phyloP scores from a whole-genome alignment of 108 stramenopile genomes.

The Aurantiochytrium sp. region DNA sequence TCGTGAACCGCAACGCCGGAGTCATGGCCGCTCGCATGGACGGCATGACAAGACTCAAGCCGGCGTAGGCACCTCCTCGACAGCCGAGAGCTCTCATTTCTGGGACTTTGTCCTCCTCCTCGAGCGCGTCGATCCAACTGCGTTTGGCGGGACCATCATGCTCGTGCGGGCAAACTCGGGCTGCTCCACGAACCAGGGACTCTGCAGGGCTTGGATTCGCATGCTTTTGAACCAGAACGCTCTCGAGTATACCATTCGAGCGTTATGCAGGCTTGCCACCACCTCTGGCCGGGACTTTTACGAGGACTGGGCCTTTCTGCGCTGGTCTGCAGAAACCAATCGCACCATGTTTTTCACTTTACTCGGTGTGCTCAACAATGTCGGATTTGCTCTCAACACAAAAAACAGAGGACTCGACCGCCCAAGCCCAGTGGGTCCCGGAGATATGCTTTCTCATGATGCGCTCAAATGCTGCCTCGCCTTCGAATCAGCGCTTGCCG shows the following conservation, averaged over 20 bases:
- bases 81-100: background rate
- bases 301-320: background rate
- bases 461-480: background rate
- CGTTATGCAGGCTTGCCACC: background rate
- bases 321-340: background rate
- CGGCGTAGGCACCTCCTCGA: background rate
- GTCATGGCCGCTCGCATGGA: background rate
- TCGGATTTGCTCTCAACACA: background rate
- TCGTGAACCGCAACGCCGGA: background rate
- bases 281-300: background rate
- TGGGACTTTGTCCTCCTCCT: conserved; percentile 1
- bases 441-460: background rate
- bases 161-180: background rate
- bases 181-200: background rate
- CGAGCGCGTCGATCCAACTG: background rate
- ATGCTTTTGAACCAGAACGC: background rate
- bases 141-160: background rate
- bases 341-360: background rate
- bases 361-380: background rate
- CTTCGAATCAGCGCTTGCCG: background rate
- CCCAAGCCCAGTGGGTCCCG: background rate
- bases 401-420: background rate
- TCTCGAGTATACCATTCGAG: background rate
- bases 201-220: background rate
- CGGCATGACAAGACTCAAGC: background rate